Base-by-base conservation (phyloP, 2,329 filamentous ascomycete species). In the Paraphaeosphaeria sporulosa region DNA sequence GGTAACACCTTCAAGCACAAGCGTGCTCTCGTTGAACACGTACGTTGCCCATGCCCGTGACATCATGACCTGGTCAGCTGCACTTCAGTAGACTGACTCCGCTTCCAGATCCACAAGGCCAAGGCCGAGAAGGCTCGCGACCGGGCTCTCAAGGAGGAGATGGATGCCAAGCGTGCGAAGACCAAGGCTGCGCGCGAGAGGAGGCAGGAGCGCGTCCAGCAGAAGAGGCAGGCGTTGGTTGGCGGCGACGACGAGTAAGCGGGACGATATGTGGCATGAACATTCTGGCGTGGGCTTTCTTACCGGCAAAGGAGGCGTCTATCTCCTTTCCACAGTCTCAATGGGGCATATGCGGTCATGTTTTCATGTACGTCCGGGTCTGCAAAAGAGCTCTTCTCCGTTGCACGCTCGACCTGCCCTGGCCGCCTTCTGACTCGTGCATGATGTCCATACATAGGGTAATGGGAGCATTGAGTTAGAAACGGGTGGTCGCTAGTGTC, bases 1-100 rank as follows among this genome's bases (percentile, higher is more conserved):
- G 96, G 95, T 96, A 99, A 99, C 91, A 94, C 95, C 83, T 99
- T 99, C 92, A 99, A 99, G 94, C 95, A 99, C 93, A 99, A 98
- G 94, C 91, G 95, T 86, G 95, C 94, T 80, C 90, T 99, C 78
- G 93, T 99, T 82, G 95, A 99, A 90, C 95, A 99, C 88, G 95
- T 99, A 96, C 81, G 95, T 93, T 57, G 58, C 59, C 59, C 48
- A 40, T 27, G 19, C 59, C 60, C 64, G 76, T 76, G 72, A 76
- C 72, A 76, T 77, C 71, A 78, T 76, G 68, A 75, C 60, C 46
- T 60, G 62, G 57, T 68, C 66, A 65, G 55, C 54, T 62, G 65
- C 64, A 60, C 19, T 52, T 57, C 44, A 52, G 43, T 62, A 55
- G 62, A 70, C 71, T 76, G 57, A 77, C 71, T 74, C 67, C 48